A percentile compares a stretch with the other conserved stretches of the same genome.
Conservation (phyloP, 108 stramenopile genomes). For the Schizochytrium sp. region DNA sequence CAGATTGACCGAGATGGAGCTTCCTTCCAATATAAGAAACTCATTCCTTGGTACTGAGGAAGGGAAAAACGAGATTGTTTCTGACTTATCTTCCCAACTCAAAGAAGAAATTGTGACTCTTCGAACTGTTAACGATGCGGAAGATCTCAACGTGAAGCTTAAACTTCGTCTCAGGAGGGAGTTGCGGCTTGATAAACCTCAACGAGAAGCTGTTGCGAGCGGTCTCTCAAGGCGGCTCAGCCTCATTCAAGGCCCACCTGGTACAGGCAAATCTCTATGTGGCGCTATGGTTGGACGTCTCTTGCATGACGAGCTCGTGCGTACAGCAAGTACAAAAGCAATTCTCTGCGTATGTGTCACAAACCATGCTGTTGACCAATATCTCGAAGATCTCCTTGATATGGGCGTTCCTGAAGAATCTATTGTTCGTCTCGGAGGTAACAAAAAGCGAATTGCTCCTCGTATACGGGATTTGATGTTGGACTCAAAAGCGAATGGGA, state of each 20-base stretch:
- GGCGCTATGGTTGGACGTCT: neutral
- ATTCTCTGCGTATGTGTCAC: constrained; percentile 59
- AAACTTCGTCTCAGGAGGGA: no score
- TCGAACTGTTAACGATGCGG: no score
- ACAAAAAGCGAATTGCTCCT: neutral
- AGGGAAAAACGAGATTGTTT: no score
- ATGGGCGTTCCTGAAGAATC: constrained; percentile 33
- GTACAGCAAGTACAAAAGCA: neutral
- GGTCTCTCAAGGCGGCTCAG: constrained; percentile 26
- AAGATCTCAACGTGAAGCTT: no score
- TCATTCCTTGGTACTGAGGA: no score
- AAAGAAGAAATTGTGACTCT: no score
- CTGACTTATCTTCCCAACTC: no score
- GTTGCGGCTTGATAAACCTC: no score
- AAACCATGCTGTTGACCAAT: constrained; percentile 64
- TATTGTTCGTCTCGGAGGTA: neutral
- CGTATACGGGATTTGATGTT: no score
- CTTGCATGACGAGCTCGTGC: neutral
- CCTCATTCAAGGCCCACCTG: constrained; percentile 67
- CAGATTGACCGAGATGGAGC: no score
- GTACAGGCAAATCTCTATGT: constrained; percentile 65
- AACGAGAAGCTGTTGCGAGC: neutral
- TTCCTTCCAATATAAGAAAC: no score
- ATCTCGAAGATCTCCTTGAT: constrained; percentile 33
- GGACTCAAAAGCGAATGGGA: no score